These are phyloP conservation scores for Krasilnikovozyma curviuscula DNA, from an alignment of 768 basidiomycete genomes.

Conservation along the genomic window DNA sequence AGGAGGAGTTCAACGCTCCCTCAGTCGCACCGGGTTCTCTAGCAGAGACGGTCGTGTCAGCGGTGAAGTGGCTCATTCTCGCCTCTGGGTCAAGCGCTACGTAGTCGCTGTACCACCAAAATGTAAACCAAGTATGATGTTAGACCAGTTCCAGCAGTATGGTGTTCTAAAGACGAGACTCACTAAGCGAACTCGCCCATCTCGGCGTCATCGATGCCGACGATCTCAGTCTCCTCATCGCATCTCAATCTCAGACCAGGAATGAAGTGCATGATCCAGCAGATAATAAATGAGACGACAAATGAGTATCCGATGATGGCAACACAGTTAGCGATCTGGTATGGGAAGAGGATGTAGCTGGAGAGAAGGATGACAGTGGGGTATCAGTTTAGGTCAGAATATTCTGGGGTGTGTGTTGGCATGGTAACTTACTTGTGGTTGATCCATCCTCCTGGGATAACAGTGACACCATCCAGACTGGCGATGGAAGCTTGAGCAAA, in stretches of 20 bases:
- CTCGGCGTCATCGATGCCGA: slow-evolving; percentile 46
- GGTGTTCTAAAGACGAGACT: too few species aligned
- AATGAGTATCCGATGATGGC: slow-evolving; percentile 37
- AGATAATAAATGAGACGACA: slow-evolving; percentile 14
- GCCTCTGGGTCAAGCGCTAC: too few species aligned
- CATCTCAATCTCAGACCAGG: slow-evolving; percentile 41
- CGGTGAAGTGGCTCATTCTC: too few species aligned
- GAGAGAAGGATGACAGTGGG: background rate
- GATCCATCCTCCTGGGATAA: slow-evolving; percentile 34
- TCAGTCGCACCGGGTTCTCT: too few species aligned
- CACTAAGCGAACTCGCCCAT: slow-evolving; percentile 46
- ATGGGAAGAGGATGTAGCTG: slow-evolving; percentile 46
- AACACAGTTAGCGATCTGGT: slow-evolving; percentile 46
- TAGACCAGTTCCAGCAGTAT: too few species aligned
- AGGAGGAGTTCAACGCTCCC: too few species aligned
- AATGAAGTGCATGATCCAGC: slow-evolving; percentile 27
- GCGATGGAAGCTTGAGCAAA: slow-evolving; percentile 50
- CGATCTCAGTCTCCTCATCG: slow-evolving; percentile 38
- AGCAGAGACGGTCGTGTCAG: too few species aligned
- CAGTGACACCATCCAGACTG: slow-evolving; percentile 46
- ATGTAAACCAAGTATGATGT: too few species aligned
- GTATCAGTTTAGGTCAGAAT: too few species aligned
- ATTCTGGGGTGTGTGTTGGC: background rate
- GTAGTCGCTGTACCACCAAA: too few species aligned
- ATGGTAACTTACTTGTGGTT: slow-evolving; percentile 36